Evolutionary conservation across 179 eudicot species (phyloP), one percentile per base, ranked within the genome.

Genomic region (Corrigiola litoralis): DNA sequence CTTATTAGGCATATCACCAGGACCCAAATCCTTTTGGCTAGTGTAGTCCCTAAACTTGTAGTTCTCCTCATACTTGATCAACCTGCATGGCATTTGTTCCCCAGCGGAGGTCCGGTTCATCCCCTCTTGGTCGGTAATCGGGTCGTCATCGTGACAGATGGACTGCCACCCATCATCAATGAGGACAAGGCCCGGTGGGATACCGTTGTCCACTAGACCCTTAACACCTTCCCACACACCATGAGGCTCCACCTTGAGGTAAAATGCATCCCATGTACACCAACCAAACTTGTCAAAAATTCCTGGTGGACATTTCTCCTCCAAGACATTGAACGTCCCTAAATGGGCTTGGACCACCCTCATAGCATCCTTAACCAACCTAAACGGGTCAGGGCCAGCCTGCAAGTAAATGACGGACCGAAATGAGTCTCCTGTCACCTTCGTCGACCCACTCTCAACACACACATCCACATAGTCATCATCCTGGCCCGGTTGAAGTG

Each of bases 211-310:
- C 4, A 72, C 89, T 0, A 92, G 77, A 11, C 88, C 87, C 27
- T 79, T 75, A 10, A 92, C 92, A 0, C 98, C 98, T 21, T 87
- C 88, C 82, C 73, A 63, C 0, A 92, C 89, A 0, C 98, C 98
- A 1, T 65, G 68, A 4, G 98, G 98, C 13, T 89, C 85, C 63
- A 92, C 96, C 51, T 68, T 75, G 0, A 92, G 81, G 74, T 92
- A 89, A 54, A 92, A 92, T 8, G 98, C 98, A 46, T 92, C 98
- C 98, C 98, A 92, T 1, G 98, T 92, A 76, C 98, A 92, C 98
- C 98, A 92, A 24, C 98, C 98, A 69, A 92, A 92, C 28, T 87
- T 87, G 71, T 89, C 96, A 49, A 89, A 89, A 33, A 92, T 81
- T 44, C 81, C 85, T 0, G 98, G 95, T 0, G 92, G 86, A 0